phyloP scores from a whole-genome alignment of 371 early-diverging fungal species.

The Mortierella sp. region DNA sequence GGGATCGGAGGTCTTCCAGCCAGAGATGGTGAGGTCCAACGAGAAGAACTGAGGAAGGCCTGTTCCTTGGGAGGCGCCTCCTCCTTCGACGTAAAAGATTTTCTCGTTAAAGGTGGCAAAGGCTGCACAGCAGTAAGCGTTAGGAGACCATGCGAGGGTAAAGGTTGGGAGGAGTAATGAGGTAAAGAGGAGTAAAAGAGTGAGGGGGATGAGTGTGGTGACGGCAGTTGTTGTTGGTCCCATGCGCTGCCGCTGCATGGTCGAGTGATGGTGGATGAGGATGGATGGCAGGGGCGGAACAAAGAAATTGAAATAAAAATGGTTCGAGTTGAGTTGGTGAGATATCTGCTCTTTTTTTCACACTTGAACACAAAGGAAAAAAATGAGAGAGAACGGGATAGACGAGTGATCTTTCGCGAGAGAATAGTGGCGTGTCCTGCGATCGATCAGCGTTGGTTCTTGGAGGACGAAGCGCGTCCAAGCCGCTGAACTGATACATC shows the following conservation, averaged over 20 bases:
- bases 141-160: neutral
- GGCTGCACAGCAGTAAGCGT: neutral
- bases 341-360: too few species aligned
- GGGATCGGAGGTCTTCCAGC: neutral
- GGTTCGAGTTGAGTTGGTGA: too few species aligned
- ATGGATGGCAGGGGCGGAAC: neutral
- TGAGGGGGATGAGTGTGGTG: neutral
- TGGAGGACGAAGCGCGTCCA: neutral
- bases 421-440: neutral
- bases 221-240: neutral
- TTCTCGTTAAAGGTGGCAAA: neutral
- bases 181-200: neutral
- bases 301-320: neutral
- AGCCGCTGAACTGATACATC: too few species aligned
- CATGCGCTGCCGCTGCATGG: neutral
- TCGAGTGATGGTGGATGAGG: neutral
- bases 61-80: neutral
- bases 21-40: neutral
- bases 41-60: neutral
- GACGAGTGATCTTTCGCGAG: neutral
- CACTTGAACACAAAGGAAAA: neutral
- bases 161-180: neutral
- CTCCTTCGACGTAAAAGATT: conserved; percentile 6
- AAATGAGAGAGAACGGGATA: neutral
- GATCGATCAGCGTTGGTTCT: neutral